Conservation (phyloP, 2,329 filamentous ascomycete species). For the Metarhizium brunneum region DNA sequence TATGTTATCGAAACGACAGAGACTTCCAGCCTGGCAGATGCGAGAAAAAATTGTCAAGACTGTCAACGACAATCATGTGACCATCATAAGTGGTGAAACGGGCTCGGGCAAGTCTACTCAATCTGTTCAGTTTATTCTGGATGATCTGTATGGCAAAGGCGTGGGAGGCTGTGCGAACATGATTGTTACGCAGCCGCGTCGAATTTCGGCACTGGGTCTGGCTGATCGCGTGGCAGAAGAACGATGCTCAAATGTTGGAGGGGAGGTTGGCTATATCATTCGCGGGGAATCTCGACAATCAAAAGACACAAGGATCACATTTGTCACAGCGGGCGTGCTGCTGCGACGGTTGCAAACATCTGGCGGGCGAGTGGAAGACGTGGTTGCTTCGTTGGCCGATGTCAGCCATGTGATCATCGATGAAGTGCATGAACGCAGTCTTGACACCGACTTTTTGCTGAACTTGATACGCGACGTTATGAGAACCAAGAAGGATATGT, state of each 20-base stretch:
- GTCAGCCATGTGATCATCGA: constrained; percentile 94
- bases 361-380: constrained; percentile 68
- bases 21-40: constrained; percentile 80
- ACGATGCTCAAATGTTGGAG: constrained; percentile 69
- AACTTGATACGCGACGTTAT: constrained; percentile 80
- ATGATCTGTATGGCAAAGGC: constrained; percentile 72
- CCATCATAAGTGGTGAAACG: constrained; percentile 94
- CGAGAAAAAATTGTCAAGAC: constrained; percentile 67
- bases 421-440: constrained; percentile 89
- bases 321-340: constrained; percentile 91
- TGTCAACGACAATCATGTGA: constrained; percentile 73
- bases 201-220: constrained; percentile 88
- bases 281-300: constrained; percentile 77
- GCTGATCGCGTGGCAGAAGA: constrained; percentile 94
- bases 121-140: constrained; percentile 89
- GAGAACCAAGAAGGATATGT: constrained; percentile 60
- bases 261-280: constrained; percentile 87
- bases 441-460: constrained; percentile 91
- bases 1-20: constrained; percentile 65
- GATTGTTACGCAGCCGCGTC: constrained; percentile 87
- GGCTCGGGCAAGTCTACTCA: constrained; percentile 96
- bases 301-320: constrained; percentile 75
- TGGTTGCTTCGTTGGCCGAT: constrained; percentile 73
- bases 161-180: constrained; percentile 77
- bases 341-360: constrained; percentile 86